A percentile compares a stretch with the other conserved stretches of the same genome.
phyloP scores from a whole-genome alignment of 495 filamentous ascomycete genomes.

The Polyplosphaeria fusca region DNA sequence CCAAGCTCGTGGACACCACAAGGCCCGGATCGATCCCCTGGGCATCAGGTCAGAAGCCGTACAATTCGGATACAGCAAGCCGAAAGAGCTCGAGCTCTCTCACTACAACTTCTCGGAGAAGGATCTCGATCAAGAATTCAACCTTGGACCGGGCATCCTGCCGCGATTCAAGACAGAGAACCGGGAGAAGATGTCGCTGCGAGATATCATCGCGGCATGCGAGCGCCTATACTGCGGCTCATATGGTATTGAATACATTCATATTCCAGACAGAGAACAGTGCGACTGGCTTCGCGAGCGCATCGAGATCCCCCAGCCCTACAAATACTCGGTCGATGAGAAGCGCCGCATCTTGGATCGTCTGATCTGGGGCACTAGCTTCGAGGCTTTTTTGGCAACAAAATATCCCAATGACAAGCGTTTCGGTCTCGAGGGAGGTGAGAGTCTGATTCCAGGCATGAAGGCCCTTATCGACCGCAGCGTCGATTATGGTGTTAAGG shows the following conservation, averaged over 20 bases:
- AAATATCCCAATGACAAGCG: constrained; percentile 99
- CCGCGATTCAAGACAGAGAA: constrained; percentile 85
- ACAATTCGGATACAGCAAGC: constrained; percentile 81
- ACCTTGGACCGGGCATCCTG: constrained; percentile 89
- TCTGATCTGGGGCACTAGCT: constrained; percentile 95
- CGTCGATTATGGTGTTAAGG: constrained; percentile 96
- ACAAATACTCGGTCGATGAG: constrained; percentile 94
- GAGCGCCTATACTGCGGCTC: constrained; percentile 95
- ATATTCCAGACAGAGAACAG: constrained; percentile 94
- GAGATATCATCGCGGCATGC: constrained; percentile 89
- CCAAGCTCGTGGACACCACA: constrained; percentile 96
- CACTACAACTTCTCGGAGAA: constrained; percentile 93
- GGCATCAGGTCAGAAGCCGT: constrained; percentile 84
- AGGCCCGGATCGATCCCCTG: constrained; percentile 93
- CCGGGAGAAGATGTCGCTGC: constrained; percentile 91
- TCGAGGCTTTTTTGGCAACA: constrained; percentile 87
- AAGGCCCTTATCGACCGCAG: constrained; percentile 97
- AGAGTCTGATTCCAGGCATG: constrained; percentile 96
- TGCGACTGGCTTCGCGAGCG: constrained; percentile 97
- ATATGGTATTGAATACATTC: constrained; percentile 96
- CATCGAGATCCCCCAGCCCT: constrained; percentile 87
- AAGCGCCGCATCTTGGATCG: constrained; percentile 96
- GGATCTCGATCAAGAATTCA: constrained; percentile 90
- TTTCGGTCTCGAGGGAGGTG: constrained; percentile 95
- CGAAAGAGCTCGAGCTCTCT: constrained; percentile 87